A percentile compares a stretch with the other conserved stretches of the same genome.
Evolutionary conservation across 108 stramenopile species (phyloP).

Genomic region (Fistulifera pelliculosa): DNA sequence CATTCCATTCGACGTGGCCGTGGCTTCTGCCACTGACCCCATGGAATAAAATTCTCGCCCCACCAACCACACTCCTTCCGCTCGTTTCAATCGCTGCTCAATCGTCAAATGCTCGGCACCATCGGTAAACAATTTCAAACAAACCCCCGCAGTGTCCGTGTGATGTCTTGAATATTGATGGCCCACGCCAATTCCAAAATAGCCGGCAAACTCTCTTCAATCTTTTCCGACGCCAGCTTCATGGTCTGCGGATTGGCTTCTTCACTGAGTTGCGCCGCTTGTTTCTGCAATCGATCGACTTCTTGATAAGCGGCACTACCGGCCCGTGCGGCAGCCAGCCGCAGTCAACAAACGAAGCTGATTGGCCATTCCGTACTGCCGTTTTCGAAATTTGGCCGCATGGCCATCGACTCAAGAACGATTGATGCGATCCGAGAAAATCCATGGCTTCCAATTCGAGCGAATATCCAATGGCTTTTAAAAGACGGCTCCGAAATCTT

Average conservation of each 20-base stretch:
- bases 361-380: constrained; percentile 26
- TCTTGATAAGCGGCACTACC: constrained; percentile 70
- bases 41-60: constrained; percentile 64
- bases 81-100: constrained; percentile 47
- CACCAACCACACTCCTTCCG: constrained; percentile 58
- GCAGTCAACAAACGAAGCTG: constrained; percentile 60
- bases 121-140: constrained; percentile 73
- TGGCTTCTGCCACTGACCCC: constrained; percentile 37
- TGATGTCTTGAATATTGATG: constrained; percentile 75
- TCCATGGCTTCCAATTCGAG: constrained; percentile 71
- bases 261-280: constrained; percentile 15
- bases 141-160: constrained; percentile 61
- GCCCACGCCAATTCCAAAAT: constrained; percentile 82
- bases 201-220: constrained; percentile 79
- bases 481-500: constrained; percentile 68
- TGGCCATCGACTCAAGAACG: constrained; percentile 40
- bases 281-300: constrained; percentile 60
- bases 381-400: constrained; percentile 49
- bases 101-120: constrained; percentile 24
- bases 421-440: constrained; percentile 26
- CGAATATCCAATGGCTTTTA: constrained; percentile 67
- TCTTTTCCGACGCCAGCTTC: constrained; percentile 52
- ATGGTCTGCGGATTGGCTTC: constrained; percentile 47
- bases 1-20: constrained; percentile 2
- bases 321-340: constrained; percentile 52